Evolutionary conservation across 139 green algal genomes (phyloP).

Genomic region (Closterium sp.): DNA sequence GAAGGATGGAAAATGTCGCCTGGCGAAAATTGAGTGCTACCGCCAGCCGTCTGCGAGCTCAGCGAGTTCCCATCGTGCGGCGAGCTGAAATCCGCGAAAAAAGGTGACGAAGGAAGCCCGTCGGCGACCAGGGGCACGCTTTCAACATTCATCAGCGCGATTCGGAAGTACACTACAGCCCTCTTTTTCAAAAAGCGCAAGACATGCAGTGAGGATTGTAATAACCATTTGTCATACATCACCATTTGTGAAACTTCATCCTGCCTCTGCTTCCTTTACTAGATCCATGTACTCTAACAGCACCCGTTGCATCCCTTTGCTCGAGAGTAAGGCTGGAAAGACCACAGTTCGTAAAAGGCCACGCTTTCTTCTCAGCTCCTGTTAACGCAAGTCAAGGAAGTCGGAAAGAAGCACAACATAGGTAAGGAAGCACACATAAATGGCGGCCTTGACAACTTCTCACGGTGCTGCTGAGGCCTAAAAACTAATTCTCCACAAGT

Average conservation of each 20-base stretch:
- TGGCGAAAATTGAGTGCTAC: neutral
- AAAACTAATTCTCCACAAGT: no score
- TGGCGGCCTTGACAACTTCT: no score
- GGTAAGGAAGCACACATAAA: no score
- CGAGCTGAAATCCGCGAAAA: neutral
- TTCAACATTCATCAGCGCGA: no score
- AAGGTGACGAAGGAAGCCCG: neutral
- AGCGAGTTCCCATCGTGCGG: neutral
- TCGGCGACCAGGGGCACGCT: neutral
- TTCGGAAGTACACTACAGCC: no score
- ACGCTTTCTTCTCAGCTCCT: neutral
- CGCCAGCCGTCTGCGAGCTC: neutral
- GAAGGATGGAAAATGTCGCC: neutral
- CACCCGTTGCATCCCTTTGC: neutral
- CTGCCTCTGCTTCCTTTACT: neutral
- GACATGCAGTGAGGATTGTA: no score
- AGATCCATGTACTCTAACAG: neutral
- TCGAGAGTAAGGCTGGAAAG: neutral
- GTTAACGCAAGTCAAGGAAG: neutral
- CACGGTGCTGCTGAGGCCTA: no score
- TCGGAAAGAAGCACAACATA: neutral
- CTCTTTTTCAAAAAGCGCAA: no score
- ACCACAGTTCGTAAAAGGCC: neutral
- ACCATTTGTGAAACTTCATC: neutral
- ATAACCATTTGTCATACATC: no score